These are phyloP conservation scores for Bacterosira constricta DNA, from an alignment of 108 stramenopile species.

Conservation along the genomic window DNA sequence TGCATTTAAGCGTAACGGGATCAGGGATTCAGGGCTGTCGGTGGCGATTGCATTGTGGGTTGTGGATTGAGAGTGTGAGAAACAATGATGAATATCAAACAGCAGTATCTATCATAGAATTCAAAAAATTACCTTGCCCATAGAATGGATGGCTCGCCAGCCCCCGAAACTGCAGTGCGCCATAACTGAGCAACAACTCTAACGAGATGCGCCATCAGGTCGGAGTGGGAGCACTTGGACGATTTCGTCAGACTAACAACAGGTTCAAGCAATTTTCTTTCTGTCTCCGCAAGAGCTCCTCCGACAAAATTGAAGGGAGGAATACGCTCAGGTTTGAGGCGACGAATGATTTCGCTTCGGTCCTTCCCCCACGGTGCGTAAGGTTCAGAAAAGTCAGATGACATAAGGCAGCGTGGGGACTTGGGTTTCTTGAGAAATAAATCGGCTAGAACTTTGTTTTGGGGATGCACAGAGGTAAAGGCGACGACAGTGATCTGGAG, in stretches of 20 bases:
- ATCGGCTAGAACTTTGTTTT: slow-evolving; percentile 63
- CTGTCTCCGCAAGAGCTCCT: slow-evolving; percentile 46
- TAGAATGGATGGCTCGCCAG: slow-evolving; percentile 63
- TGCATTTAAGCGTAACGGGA: slow-evolving; percentile 79
- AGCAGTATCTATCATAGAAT: background rate
- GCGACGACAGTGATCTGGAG: slow-evolving; percentile 68
- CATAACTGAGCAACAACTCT: slow-evolving; percentile 63
- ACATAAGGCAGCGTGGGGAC: slow-evolving; percentile 30
- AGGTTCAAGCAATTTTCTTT: slow-evolving; percentile 49
- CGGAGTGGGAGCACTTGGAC: slow-evolving; percentile 63
- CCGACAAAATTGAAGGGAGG: slow-evolving; percentile 53
- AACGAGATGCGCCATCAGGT: slow-evolving; percentile 61
- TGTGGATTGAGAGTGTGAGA: background rate
- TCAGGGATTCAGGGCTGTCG: slow-evolving; percentile 62
- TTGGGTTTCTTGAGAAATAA: slow-evolving; percentile 49
- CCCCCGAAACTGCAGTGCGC: slow-evolving; percentile 64
- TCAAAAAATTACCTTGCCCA: slow-evolving; percentile 65
- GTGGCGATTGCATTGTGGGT: background rate
- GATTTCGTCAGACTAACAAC: slow-evolving; percentile 59
- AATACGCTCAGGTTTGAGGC: slow-evolving; percentile 53
- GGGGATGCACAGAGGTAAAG: slow-evolving; percentile 82
- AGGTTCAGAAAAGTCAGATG: slow-evolving; percentile 47
- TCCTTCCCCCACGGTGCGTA: slow-evolving; percentile 49
- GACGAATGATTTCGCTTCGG: slow-evolving; percentile 47
- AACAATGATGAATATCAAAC: background rate